Evolutionary conservation across 345 rosid genomes (phyloP), one percentile per base, ranked within the genome.

Genomic region (Mercurialis annua): DNA sequence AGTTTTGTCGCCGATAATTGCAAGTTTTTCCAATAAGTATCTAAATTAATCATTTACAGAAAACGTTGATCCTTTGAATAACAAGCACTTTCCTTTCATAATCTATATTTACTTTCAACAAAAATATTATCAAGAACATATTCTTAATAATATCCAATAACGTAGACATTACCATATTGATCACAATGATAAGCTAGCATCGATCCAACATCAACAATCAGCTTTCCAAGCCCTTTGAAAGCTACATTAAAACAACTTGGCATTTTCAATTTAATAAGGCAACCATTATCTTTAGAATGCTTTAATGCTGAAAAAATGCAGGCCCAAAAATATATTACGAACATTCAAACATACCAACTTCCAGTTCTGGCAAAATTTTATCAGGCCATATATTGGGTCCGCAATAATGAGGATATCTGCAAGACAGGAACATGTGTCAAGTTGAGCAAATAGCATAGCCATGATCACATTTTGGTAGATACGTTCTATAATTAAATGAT

Each of bases 381-480:
- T 18, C 33, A 60, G 98, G 98, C 97, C 98, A 92, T 81, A 90
- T 86, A 74, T 92, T 92, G 66, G 90, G 84, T 71, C 97, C 88
- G 71, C 98, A 92, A 71, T 88, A 88, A 40, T 85, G 85, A 64
- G 92, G 96, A 82, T 88, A 90, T 80, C 98, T 92, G 75, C 68
- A 76, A 73, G 75, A 71, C 21, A 52, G 11, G 65, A 70, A 6
- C 33, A 75, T 26, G 40, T 24, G 17, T 64, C 38, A 68, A 62
- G 67, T 40, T 65, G 7, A 10, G 63, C 70, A 67, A 63, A 44
- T 36, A 5, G 63, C 24, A 40, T 10, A 8, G 44, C 11, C 11
- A 73, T 10, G 40, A 40, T 64, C 16, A 36, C 26, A 38, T 9
- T 40, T 40, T 5, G 4, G 10, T 12, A 65, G 29, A 36, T 12